Percentiles rank a stretch among this genome's conserved stretches.
phyloP scores from a whole-genome alignment of 805 yeast species.

The Teunomyces barrocoloradensis region DNA sequence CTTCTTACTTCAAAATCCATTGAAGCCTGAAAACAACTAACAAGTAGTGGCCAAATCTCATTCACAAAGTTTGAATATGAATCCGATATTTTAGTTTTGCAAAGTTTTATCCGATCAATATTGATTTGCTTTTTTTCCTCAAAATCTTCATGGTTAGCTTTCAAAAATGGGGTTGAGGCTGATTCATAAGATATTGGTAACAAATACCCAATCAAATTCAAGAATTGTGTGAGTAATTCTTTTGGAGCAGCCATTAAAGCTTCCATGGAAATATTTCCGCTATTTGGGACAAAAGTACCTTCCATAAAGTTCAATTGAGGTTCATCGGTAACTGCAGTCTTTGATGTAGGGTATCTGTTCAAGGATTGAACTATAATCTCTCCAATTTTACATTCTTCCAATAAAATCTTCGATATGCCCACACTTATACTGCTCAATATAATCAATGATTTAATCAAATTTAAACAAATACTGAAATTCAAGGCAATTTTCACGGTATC shows the following conservation, averaged over 20 bases:
- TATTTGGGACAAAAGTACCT: neutral
- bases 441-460: slow-evolving; percentile 44
- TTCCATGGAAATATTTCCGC: slow-evolving; percentile 50
- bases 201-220: slow-evolving; percentile 54
- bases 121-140: slow-evolving; percentile 28
- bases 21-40: slow-evolving; percentile 68
- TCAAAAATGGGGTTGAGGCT: slow-evolving; percentile 28
- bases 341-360: slow-evolving; percentile 45
- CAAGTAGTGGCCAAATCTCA: slow-evolving; percentile 49
- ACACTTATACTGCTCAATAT: slow-evolving; percentile 43
- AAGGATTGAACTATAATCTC: slow-evolving; percentile 48
- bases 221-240: slow-evolving; percentile 53
- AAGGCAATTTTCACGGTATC: slow-evolving; percentile 21
- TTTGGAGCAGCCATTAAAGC: slow-evolving; percentile 72
- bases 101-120: slow-evolving; percentile 29
- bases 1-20: slow-evolving; percentile 66
- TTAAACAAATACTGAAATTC: slow-evolving; percentile 38
- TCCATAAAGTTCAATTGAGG: neutral
- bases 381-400: slow-evolving; percentile 50
- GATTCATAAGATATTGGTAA: slow-evolving; percentile 49
- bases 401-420: slow-evolving; percentile 40
- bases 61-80: slow-evolving; percentile 38
- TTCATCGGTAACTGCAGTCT: neutral
- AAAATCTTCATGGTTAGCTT: slow-evolving; percentile 16
- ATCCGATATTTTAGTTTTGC: slow-evolving; percentile 19